Evolutionary conservation across 352 stramenopile species (phyloP), one percentile per base, ranked within the genome.

Genomic region (Phytopythium sindhum): DNA sequence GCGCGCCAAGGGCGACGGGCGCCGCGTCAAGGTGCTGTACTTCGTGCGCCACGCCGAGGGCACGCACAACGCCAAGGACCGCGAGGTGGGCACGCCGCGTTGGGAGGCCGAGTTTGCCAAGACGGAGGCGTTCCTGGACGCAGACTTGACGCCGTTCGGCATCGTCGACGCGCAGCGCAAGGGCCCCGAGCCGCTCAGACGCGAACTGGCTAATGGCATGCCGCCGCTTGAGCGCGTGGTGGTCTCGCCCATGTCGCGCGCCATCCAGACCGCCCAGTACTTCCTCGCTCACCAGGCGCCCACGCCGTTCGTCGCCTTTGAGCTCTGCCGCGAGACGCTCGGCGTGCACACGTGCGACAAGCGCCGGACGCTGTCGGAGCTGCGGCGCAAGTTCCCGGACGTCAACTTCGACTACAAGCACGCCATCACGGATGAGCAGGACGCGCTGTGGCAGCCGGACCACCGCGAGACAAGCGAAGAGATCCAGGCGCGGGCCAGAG

Each of bases 21-120:
- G 21, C 39, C 64, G 71, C 28, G 56, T 89, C 59, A 93, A 91
- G 68, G 81, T 89, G 57, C 64, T 91, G 23, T 92, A 91, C 73
- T 74, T 91, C n/a, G 73, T 93, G 58, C 81, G 85, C 26, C 85
- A 92, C 52, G 83, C 78, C 28, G 77, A 93, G 63, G 85, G 82
- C n/a, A 73, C 69, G 52, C 82, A 93, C 68, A 93, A 93, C 61
- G 78, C 74, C 7, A 79, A 80, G 9, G 77, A 91, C 65, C 35
- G 75, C 1, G 67, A 83, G 56, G 70, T 79, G 21, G 81, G 84
- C 33, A 71, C 73, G 2, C 70, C 77, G 41, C 69, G 70, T 11
- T 93, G 81, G 84, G 80, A 90, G 35, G 71, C 68, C 47, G 76
- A 89, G 42, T 72, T 87, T 48, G 84, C 84, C 23, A 84, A 76